Percentiles rank a stretch among this genome's conserved stretches.
phyloP scores from a whole-genome alignment of 345 rosid genomes.

The Microcos paniculata region DNA sequence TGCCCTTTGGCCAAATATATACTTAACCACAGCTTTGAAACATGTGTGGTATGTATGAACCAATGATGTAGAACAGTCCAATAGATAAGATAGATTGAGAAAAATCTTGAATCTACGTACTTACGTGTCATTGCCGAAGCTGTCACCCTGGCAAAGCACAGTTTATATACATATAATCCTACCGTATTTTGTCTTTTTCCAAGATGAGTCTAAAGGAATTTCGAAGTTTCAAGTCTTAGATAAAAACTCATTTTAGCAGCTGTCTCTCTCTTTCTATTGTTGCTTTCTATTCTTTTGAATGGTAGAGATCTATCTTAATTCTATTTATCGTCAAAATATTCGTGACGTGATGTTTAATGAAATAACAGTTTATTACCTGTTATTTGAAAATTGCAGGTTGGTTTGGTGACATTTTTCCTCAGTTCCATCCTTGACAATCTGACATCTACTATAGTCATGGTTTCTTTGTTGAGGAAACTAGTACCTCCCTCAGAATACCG shows the following conservation, averaged over 20 bases:
- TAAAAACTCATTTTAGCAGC: constrained; percentile 4
- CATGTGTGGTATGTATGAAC: background rate
- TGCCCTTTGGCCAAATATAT: background rate
- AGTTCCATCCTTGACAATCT: constrained; percentile 90
- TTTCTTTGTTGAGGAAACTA: constrained; percentile 83
- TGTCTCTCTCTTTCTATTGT: background rate
- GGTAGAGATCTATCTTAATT: background rate
- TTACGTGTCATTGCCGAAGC: background rate
- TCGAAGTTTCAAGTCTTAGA: background rate
- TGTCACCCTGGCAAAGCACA: background rate
- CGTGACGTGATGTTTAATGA: background rate
- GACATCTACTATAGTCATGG: constrained; percentile 97
- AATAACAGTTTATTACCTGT: constrained; percentile 20
- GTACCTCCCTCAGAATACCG: constrained; percentile 91
- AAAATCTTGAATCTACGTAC: background rate
- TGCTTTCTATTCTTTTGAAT: background rate
- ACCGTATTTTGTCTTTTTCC: background rate
- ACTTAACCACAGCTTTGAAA: background rate
- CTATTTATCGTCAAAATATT: background rate
- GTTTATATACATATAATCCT: background rate
- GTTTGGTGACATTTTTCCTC: constrained; percentile 88
- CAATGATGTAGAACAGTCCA: background rate
- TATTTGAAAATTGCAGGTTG: constrained; percentile 56
- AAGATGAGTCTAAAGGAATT: background rate
- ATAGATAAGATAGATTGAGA: background rate